Percentiles rank a stretch among this genome's conserved stretches.
Evolutionary conservation across 495 filamentous ascomycete species (phyloP).

Genomic region (Halenospora varia): DNA sequence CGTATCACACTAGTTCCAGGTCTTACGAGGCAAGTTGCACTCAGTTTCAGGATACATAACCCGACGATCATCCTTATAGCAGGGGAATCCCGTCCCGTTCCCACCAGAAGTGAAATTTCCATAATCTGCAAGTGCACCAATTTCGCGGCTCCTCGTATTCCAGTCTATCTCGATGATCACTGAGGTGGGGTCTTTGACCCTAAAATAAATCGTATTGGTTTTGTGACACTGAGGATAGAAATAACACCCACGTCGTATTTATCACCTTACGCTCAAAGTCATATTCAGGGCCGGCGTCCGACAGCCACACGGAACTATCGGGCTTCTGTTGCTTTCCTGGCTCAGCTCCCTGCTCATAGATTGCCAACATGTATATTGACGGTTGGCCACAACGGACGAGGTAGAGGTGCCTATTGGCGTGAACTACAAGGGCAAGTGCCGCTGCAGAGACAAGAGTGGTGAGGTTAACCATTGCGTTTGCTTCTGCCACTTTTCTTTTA

Average conservation of each 20-base stretch:
- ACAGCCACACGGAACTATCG: too few species aligned
- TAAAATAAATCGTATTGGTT: background rate
- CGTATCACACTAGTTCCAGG: background rate
- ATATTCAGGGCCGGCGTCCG: too few species aligned
- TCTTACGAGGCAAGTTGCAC: background rate
- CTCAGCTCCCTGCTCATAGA: background rate
- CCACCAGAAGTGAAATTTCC: background rate
- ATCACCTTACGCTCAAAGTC: background rate
- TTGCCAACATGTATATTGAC: background rate
- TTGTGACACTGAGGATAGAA: too few species aligned
- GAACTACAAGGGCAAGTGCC: background rate
- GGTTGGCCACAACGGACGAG: background rate
- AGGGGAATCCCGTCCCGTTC: background rate
- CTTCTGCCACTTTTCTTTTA: background rate
- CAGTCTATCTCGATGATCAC: background rate
- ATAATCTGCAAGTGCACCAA: background rate
- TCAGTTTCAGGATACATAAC: background rate
- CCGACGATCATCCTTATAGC: background rate
- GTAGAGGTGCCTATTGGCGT: background rate
- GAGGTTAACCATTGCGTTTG: background rate
- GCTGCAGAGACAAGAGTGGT: background rate
- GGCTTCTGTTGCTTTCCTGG: background rate
- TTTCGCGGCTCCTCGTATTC: background rate
- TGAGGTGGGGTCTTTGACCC: background rate
- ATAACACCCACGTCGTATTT: background rate